Conservation (phyloP, 164 flowering plant genomes). For the Tinospora cordifolia region DNA sequence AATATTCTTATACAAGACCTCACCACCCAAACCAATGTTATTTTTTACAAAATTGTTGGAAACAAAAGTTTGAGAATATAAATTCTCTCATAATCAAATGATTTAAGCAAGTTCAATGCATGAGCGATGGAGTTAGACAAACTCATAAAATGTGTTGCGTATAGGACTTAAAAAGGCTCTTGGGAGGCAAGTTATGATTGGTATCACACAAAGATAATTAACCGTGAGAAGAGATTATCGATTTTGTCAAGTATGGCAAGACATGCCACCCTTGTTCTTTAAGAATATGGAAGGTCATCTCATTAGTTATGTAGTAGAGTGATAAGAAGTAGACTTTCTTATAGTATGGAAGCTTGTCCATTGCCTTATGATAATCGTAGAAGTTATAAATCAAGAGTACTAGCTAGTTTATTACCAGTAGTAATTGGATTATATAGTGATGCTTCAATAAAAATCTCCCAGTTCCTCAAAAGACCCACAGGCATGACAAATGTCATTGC, state of each 20-base stretch:
- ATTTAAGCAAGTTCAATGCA: background rate
- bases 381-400: background rate
- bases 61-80: no score
- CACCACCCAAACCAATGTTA: background rate
- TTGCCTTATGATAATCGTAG: background rate
- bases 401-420: background rate
- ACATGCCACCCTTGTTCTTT: slow-evolving; percentile 11
- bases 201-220: background rate
- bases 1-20: slow-evolving; percentile 3
- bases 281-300: slow-evolving; percentile 10
- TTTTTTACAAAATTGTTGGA: background rate
- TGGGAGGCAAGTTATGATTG: no score
- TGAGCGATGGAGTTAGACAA: background rate
- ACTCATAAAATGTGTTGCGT: background rate
- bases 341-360: slow-evolving; percentile 10
- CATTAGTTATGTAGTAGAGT: slow-evolving; percentile 15
- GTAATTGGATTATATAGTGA: background rate
- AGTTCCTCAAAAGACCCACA: slow-evolving; percentile 16
- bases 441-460: slow-evolving; percentile 10
- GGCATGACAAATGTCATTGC: slow-evolving; percentile 36
- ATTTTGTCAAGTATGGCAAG: slow-evolving; percentile 27
- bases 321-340: slow-evolving; percentile 9
- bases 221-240: slow-evolving; percentile 12
- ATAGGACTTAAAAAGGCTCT: no score
- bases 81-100: background rate